Evolutionary conservation across 169 alveolate genomes (phyloP).

Genomic region (Eimeria maxima): DNA sequence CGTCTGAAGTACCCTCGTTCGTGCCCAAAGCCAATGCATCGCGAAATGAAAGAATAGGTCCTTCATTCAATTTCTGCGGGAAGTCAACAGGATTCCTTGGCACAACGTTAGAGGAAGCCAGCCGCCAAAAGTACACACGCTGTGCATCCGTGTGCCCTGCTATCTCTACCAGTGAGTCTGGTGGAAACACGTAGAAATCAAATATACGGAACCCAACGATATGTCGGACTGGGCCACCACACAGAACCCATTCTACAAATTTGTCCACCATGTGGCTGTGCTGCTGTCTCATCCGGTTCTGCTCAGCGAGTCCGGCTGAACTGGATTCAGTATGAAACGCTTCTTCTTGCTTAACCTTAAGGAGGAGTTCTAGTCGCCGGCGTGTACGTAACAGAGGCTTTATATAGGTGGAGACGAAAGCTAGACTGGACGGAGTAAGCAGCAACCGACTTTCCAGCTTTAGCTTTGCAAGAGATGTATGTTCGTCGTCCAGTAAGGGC

Average conservation of each 20-base stretch:
- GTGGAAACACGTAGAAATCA: conserved; percentile 17
- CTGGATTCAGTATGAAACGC: not conserved
- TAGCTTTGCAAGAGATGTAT: conserved; percentile 59
- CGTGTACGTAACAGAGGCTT: conserved; percentile 72
- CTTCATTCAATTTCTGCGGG: not conserved
- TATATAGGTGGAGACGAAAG: conserved; percentile 52
- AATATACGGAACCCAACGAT: conserved; percentile 59
- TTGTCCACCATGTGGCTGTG: conserved; percentile 65
- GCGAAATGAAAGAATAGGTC: conserved; percentile 35
- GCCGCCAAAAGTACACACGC: conserved; percentile 64
- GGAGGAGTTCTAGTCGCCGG: conserved; percentile 10
- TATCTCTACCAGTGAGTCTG: conserved; percentile 54
- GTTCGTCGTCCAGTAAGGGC: conserved; percentile 48
- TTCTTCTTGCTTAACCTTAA: conserved; percentile 58
- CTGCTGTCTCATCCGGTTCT: conserved; percentile 71
- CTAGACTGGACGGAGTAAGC: conserved; percentile 64
- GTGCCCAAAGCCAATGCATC: conserved; percentile 43
- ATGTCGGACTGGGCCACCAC: conserved; percentile 68
- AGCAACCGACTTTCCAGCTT: conserved; percentile 57
- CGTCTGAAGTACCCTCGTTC: not conserved
- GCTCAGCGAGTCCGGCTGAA: conserved; percentile 45
- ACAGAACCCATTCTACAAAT: conserved; percentile 41
- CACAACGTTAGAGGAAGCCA: not conserved
- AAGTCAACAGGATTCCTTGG: conserved; percentile 48
- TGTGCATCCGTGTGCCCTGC: conserved; percentile 73